Evolutionary conservation across 345 rosid species (phyloP), one percentile per base, ranked within the genome.

Genomic region (Camelina neglecta): DNA sequence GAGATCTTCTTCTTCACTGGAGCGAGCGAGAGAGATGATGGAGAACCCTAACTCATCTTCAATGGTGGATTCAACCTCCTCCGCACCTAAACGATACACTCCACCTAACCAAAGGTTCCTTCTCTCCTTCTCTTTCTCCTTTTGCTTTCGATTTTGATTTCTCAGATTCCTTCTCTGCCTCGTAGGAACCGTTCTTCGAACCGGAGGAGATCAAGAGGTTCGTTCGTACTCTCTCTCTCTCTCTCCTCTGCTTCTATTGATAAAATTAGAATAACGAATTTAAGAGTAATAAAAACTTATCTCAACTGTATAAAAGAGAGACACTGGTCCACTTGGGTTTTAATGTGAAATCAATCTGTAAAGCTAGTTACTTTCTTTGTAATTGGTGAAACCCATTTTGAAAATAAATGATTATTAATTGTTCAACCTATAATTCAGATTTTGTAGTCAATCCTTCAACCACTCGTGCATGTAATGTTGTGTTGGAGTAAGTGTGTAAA

Each of bases 171-270:
- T 59, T 59, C 33, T 60, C 21, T 29, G 21, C 4, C 60, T 75
- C 71, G 73, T 87, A 92, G 97, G 89, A 89, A 85, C 59, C 96
- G 92, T 69, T 67, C 85, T 71, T 77, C 85, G 10, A 81, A 81
- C 69, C 75, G 97, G 61, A 89, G 96, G 74, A 92, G 85, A 82
- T 85, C 92, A 15, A 89, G 89, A 83, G 96, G 93, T 88, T 36
- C 11, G 84, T 59, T 36, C 15, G 85, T 62, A 16, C 41, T 10
- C 13, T 39, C 10, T 15, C 42, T 57, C 47, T 9, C 12, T 39
- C 9, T 13, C 41, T 57, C 35, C 33, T 60, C 3, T 29, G 7
- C 24, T 59, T 47, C 7, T 29, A 29, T 69, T 29, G 73, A 29
- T 54, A 5, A 15, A 10, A 13, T 9, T 69, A 18, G 21, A 10